phyloP scores from a whole-genome alignment of 202 grass and related monocot genomes.

The Panicum hallii region DNA sequence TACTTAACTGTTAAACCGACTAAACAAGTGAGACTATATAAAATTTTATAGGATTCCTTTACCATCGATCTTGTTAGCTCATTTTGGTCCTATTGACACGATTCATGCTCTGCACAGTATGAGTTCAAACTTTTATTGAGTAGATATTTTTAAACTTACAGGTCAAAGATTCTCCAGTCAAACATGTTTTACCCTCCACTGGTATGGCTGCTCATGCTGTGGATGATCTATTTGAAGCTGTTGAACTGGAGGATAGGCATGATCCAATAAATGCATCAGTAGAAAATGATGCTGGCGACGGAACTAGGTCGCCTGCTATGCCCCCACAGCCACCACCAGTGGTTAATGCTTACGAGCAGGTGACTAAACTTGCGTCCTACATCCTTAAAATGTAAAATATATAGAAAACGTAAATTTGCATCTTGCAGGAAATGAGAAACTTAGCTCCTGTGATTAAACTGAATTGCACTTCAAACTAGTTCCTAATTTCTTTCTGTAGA shows the following conservation, averaged over 20 bases:
- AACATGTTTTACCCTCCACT: slow-evolving; percentile 64
- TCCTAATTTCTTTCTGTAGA: background rate
- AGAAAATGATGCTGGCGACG: slow-evolving; percentile 50
- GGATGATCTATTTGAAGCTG: slow-evolving; percentile 68
- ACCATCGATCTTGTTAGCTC: background rate
- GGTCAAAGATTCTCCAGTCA: slow-evolving; percentile 64
- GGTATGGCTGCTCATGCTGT: slow-evolving; percentile 74
- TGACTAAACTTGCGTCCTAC: slow-evolving; percentile 42
- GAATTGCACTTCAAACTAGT: background rate
- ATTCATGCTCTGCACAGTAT: background rate
- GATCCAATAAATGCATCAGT: slow-evolving; percentile 43
- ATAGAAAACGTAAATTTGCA: background rate
- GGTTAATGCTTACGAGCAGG: slow-evolving; percentile 59
- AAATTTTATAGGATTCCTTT: slow-evolving; percentile 4
- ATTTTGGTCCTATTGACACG: background rate
- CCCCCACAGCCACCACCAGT: slow-evolving; percentile 52
- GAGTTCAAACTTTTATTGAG: slow-evolving; percentile 17
- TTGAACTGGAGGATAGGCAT: slow-evolving; percentile 67
- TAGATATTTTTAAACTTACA: slow-evolving; percentile 50
- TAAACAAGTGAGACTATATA: slow-evolving; percentile 12
- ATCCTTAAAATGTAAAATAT: background rate
- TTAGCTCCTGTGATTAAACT: background rate
- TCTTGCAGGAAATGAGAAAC: background rate
- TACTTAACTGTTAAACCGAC: background rate
- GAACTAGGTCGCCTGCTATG: slow-evolving; percentile 57